These are phyloP conservation scores for Penicillium sp. DNA, from an alignment of 2,329 filamentous ascomycete species.

Conservation along the genomic window DNA sequence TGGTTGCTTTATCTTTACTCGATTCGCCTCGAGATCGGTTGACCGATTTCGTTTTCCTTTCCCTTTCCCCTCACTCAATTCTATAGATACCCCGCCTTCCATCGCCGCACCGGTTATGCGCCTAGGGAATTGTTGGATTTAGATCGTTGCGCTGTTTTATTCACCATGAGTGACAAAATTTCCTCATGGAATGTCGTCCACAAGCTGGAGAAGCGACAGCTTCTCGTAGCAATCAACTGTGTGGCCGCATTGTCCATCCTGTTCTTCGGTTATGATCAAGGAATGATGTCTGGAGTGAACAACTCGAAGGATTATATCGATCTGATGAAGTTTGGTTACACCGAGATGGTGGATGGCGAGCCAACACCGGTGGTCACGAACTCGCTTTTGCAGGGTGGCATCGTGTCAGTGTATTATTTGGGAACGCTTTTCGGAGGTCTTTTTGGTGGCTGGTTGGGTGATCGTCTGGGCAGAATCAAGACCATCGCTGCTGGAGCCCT, in stretches of 20 bases:
- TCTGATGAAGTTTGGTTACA: constrained; percentile 68
- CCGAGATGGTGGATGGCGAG: constrained; percentile 50
- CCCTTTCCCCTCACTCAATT: neutral
- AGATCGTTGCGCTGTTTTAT: neutral
- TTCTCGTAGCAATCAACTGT: constrained; percentile 66
- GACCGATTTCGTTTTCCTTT: neutral
- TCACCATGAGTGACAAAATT: constrained; percentile 44
- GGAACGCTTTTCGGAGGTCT: constrained; percentile 68
- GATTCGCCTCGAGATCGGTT: neutral
- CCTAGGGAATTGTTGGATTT: neutral
- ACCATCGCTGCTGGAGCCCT: constrained; percentile 64
- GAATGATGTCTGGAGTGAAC: constrained; percentile 67
- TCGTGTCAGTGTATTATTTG: constrained; percentile 63
- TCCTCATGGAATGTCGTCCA: constrained; percentile 56
- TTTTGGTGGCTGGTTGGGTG: constrained; percentile 66
- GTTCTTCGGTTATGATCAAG: constrained; percentile 66
- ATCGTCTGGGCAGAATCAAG: constrained; percentile 65
- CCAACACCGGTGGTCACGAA: constrained; percentile 60
- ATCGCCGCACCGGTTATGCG: neutral
- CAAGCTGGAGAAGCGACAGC: constrained; percentile 57
- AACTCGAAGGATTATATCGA: constrained; percentile 67
- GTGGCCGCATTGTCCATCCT: constrained; percentile 69
- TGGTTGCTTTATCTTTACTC: neutral
- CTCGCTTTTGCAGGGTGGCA: constrained; percentile 66
- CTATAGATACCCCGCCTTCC: neutral